Base-by-base conservation (phyloP, 139 green algal species). In the Auxenochlorella pyrenoidosa region DNA sequence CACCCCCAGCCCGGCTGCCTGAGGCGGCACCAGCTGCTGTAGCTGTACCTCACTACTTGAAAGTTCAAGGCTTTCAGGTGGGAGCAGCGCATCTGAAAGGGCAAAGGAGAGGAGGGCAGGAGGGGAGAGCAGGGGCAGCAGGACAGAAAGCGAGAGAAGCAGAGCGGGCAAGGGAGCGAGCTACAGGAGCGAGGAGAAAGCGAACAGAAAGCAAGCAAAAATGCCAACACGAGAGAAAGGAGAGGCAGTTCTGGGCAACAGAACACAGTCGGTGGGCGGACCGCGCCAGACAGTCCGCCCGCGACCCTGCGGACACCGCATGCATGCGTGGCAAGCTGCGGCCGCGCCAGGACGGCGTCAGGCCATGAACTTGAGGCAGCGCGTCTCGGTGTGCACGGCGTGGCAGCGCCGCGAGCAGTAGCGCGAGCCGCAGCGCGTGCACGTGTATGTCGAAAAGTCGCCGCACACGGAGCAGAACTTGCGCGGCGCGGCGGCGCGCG, bases 291-390 rank as follows among this genome's bases (percentile, higher is more conserved):
- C 3, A 34, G 47, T 6, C 47, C 8, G 47, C 10, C 8, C 10
- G 47, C 47, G 8, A 54, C 47, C 47, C 47, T 54, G 28, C 2
- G 63, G 1, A 15, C 63, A 71, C 28, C 5, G 63, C 59, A 30
- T 8, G 13, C 21, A 16, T n/a, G 24, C 13, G 24, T 13, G 63
- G 63, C 28, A 1, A 36, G 28, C 26, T 36, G 63, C 63, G 4
- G 54, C 54, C 13, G 15, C 54, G 54, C 54, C 16, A 24, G 18
- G 12, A 13, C 54, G 15, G 54, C 54, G 34, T 89, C 81, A 91
- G 0, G 71, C 82, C 38, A 92, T 93, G 84, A 98, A 97, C 81
- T 98, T 98, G 34, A 98, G 90, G 91, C 96, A 98, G 18, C 95
- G 90, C 0, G 95, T 98, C 68, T 98, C 95, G 4, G 89, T 89